Base-by-base conservation (phyloP, 2,329 filamentous ascomycete species). In the Dactylonectria estremocensis region DNA sequence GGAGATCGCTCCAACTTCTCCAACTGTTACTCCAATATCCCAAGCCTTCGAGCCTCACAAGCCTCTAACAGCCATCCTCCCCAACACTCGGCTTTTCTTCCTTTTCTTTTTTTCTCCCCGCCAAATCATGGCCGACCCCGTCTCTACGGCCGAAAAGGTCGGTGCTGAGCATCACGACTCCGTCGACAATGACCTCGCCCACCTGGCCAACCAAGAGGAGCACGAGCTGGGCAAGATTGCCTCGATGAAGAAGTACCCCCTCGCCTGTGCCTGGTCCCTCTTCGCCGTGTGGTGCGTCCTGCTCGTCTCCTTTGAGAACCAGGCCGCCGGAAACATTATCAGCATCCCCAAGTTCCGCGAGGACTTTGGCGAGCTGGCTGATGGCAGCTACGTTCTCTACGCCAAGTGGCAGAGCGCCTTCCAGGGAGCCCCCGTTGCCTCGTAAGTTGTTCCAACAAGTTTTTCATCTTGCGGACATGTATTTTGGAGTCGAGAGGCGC, bases 371-470 rank as follows among this genome's bases (percentile, higher is more conserved):
- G 70, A 77, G 50, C 61, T 70, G 7, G 82, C 76, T 50, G 76
- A 78, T 1, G 80, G 76, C 1, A 73, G 73, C 61, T 84, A 81
- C 74, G 81, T 83, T 7, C 72, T 85, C 9, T 72, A 80, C 14
- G 79, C 82, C 3, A 78, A 80, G 16, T 86, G 83, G 84, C 83
- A 86, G 69, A 78, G 77, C 20, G 83, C 83, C 5, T 84, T 85
- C 67, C 78, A 79, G 45, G 83, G 81, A 11, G 83, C 76, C 0
- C 82, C 83, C 2, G 78, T 83, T 18, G 82, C 83, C 33, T 77
- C 77, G 77, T 78, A 58, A 73, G 75, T 72, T 4, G 1, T 6
- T 9, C 18, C 40, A 22, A 18, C 14, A n/a, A 16, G 16, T 43
- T 43, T 43, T 43, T 20, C 14, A 18, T 43, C 37, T 18, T n/a